Percentiles rank a stretch among this genome's conserved stretches.
Evolutionary conservation across 257 asterid genomes (phyloP).

Genomic region (Ehretia macrophylla): DNA sequence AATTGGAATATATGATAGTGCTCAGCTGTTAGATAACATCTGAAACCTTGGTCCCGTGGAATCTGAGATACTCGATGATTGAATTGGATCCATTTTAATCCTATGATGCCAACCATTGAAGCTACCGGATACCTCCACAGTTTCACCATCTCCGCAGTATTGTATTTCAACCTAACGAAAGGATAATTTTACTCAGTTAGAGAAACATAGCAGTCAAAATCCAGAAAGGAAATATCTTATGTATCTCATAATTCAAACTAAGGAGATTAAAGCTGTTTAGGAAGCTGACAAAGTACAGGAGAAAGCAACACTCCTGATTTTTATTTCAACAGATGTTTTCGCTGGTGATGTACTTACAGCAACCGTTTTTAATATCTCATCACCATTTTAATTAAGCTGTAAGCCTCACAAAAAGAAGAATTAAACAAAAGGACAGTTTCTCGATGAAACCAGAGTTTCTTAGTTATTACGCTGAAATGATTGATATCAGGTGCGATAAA

Average conservation of each 20-base stretch:
- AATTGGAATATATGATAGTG: background rate
- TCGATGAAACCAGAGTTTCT: background rate
- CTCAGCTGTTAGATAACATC: background rate
- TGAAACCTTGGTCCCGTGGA: constrained; percentile 40
- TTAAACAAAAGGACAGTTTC: background rate
- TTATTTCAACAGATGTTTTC: background rate
- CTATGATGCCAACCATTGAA: constrained; percentile 90
- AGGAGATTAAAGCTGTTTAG: too few relatives aligned
- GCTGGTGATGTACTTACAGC: background rate
- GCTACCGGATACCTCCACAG: constrained; percentile 85
- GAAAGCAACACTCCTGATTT: background rate
- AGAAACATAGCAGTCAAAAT: constrained; percentile 5
- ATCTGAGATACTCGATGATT: constrained; percentile 31
- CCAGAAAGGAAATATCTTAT: background rate
- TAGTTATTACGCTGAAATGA: too few relatives aligned
- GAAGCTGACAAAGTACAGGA: too few relatives aligned
- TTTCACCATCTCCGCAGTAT: constrained; percentile 62
- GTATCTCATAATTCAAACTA: background rate
- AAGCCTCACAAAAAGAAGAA: background rate
- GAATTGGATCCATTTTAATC: constrained; percentile 53
- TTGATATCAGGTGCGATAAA: too few relatives aligned
- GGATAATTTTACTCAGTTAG: constrained; percentile 21
- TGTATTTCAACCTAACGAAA: constrained; percentile 66
- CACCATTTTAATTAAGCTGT: background rate
- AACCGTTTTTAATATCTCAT: background rate